Conservation (phyloP, 306 rosid species). For the Vigna reflexopilosa region DNA sequence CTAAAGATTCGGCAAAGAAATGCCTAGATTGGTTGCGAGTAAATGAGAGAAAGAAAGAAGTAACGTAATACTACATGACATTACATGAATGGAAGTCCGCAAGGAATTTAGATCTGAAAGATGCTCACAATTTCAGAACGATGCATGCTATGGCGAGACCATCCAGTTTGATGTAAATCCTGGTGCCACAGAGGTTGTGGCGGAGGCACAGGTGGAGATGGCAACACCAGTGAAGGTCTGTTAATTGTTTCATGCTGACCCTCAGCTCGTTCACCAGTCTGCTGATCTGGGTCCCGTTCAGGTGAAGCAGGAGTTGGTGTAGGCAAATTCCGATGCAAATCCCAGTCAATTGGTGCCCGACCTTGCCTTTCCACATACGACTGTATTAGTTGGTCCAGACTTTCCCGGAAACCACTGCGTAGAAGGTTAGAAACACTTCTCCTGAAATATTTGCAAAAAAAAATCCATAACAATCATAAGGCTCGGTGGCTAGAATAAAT, state of each 20-base stretch:
- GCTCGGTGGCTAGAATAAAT: slow-evolving; percentile 31
- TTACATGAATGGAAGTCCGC: slow-evolving; percentile 1
- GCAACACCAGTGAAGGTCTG: slow-evolving; percentile 84
- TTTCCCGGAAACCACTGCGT: slow-evolving; percentile 99
- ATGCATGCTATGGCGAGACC: slow-evolving; percentile 97
- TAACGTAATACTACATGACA: slow-evolving; percentile 6
- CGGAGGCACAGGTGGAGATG: slow-evolving; percentile 96
- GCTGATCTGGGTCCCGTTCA: slow-evolving; percentile 75
- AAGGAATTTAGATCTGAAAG: slow-evolving; percentile 31
- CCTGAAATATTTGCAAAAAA: slow-evolving; percentile 65
- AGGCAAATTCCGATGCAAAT: slow-evolving; percentile 91
- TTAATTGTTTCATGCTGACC: slow-evolving; percentile 75
- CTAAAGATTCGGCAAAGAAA: slow-evolving; percentile 16
- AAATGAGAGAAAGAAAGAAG: slow-evolving; percentile 14
- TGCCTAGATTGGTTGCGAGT: slow-evolving; percentile 6
- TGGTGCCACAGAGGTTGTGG: slow-evolving; percentile 99
- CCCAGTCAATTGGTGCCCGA: slow-evolving; percentile 96
- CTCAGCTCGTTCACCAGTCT: slow-evolving; percentile 71
- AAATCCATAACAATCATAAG: slow-evolving; percentile 45
- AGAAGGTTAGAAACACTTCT: slow-evolving; percentile 99
- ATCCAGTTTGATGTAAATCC: slow-evolving; percentile 89
- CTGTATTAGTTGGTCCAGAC: slow-evolving; percentile 95
- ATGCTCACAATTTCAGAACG: slow-evolving; percentile 94
- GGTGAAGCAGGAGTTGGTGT: slow-evolving; percentile 74
- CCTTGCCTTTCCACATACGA: slow-evolving; percentile 98